Conservation (phyloP, 192 early-diverging fungal species). For the Backusella australiensis region DNA sequence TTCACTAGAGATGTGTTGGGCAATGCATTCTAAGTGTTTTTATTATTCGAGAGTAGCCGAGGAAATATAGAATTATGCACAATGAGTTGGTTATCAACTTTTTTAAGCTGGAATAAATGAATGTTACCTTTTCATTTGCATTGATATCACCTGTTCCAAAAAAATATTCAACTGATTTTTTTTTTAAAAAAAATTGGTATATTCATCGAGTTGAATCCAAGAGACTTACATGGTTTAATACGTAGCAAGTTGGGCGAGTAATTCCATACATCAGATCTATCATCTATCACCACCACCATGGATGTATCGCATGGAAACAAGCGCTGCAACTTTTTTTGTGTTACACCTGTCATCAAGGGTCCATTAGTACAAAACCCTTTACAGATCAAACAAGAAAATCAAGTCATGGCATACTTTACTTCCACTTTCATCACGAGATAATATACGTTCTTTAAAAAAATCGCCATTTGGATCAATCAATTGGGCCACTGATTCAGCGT, state of each 20-base stretch:
- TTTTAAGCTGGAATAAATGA: neutral
- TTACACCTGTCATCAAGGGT: slow-evolving; percentile 49
- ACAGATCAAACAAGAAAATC: neutral
- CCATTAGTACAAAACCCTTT: too few species aligned
- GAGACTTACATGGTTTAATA: slow-evolving; percentile 79
- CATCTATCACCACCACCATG: slow-evolving; percentile 97
- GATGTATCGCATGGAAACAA: slow-evolving; percentile 93
- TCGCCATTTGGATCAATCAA: slow-evolving; percentile 80
- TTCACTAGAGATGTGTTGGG: neutral
- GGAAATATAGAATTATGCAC: neutral
- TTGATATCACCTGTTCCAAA: slow-evolving; percentile 96
- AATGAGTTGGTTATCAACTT: too few species aligned
- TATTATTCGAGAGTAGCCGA: neutral
- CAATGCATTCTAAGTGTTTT: neutral
- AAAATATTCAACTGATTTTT: slow-evolving; percentile 82
- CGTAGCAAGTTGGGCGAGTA: slow-evolving; percentile 88
- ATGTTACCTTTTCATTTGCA: slow-evolving; percentile 29
- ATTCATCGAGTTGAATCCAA: neutral
- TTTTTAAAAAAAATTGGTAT: neutral
- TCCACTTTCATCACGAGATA: slow-evolving; percentile 91
- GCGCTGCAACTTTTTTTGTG: slow-evolving; percentile 75
- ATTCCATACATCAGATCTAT: slow-evolving; percentile 93
- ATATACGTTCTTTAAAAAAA: slow-evolving; percentile 85
- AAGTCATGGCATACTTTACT: slow-evolving; percentile 47
- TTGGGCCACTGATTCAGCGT: slow-evolving; percentile 85